A percentile compares a stretch with the other conserved stretches of the same genome.
Conservation (phyloP, 1,139 yeast species). For the Kodamaea anthophila region DNA sequence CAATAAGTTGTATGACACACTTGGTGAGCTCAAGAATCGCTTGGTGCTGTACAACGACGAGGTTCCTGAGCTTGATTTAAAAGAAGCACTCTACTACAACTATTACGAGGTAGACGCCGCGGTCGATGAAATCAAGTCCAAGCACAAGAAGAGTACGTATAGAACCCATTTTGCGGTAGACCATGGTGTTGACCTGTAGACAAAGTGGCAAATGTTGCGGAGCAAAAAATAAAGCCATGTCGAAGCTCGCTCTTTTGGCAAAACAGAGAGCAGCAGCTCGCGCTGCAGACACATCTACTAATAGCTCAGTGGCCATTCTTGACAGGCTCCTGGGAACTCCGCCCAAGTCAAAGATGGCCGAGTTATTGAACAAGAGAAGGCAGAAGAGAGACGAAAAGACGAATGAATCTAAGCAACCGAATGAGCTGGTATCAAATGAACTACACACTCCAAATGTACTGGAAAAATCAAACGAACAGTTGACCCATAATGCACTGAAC, state of each 20-base stretch:
- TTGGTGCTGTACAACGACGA: conserved; percentile 36
- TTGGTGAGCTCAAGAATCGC: conserved; percentile 35
- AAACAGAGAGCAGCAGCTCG: conserved; percentile 9
- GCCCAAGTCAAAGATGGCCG: conserved; percentile 1
- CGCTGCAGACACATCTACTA: conserved; percentile 2
- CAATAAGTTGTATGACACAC: conserved; percentile 34
- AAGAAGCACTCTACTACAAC: conserved; percentile 56
- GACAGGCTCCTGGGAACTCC: conserved; percentile 2
- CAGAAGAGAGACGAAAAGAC: conserved; percentile 13
- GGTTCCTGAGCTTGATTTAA: conserved; percentile 47
- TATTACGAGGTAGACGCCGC: conserved; percentile 55
- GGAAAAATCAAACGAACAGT: too few species aligned
- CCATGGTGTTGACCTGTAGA: too few species aligned
- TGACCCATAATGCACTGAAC: too few species aligned
- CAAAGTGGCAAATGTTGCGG: too few species aligned
- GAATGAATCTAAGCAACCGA: not conserved
- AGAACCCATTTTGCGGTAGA: conserved; percentile 2
- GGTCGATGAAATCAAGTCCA: conserved; percentile 44
- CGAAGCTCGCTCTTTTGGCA: conserved; percentile 13
- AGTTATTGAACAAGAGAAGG: conserved; percentile 2
- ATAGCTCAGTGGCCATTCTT: not conserved
- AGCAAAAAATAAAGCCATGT: conserved; percentile 6
- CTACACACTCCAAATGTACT: conserved; percentile 1
- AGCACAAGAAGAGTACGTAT: conserved; percentile 42
- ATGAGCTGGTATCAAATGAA: too few species aligned